Conservation (phyloP, 2,329 filamentous ascomycete genomes). For the Paecilomyces niveus region DNA sequence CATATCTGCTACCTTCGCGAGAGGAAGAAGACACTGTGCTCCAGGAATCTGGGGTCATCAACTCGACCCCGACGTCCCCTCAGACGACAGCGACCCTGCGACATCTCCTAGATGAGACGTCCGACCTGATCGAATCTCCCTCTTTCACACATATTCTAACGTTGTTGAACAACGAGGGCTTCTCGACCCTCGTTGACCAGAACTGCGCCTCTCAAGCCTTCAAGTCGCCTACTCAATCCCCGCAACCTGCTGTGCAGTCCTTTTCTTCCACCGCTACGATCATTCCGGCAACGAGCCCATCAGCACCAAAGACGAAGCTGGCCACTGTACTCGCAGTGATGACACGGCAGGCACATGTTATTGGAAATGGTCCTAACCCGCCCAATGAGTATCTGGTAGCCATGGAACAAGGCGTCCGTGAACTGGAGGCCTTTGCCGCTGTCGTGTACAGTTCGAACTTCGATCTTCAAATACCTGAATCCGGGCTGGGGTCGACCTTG, state of each 20-base stretch:
- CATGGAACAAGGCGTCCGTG: constrained; percentile 41
- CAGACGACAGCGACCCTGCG: constrained; percentile 53
- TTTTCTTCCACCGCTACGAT: constrained; percentile 38
- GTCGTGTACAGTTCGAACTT: constrained; percentile 45
- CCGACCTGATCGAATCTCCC: constrained; percentile 90
- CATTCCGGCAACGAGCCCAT: constrained; percentile 20
- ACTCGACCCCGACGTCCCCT: constrained; percentile 29
- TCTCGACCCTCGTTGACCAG: constrained; percentile 73
- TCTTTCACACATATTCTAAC: constrained; percentile 81
- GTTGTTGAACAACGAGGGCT: constrained; percentile 78
- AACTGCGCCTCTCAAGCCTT: constrained; percentile 76
- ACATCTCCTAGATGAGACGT: constrained; percentile 86
- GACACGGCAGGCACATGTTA: constrained; percentile 81
- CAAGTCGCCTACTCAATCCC: constrained; percentile 39
- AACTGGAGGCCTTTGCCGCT: constrained; percentile 42
- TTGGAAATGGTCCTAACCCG: constrained; percentile 60
- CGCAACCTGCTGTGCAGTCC: constrained; percentile 28
- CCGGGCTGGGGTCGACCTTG: constrained; percentile 11
- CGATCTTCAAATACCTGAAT: constrained; percentile 25
- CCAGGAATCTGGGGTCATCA: constrained; percentile 69
- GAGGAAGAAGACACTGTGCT: constrained; percentile 79
- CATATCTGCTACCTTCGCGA: constrained; percentile 71
- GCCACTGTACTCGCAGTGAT: constrained; percentile 86
- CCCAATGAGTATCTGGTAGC: constrained; percentile 39
- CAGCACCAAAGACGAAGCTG: constrained; percentile 59